Base-by-base conservation (phyloP, 345 rosid genomes). In the Camelina neglecta region DNA sequence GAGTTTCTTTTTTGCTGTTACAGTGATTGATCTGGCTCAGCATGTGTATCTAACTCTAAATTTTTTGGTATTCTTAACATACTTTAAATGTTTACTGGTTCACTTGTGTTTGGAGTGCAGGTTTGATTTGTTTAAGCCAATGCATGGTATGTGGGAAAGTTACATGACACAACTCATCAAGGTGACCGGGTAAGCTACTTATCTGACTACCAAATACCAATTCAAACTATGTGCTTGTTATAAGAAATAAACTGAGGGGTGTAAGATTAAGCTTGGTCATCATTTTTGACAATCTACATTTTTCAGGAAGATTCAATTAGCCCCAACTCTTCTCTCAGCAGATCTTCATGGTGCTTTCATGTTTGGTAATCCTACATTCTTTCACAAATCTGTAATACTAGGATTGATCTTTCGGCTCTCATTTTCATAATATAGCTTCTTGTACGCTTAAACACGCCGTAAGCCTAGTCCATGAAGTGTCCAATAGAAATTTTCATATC, bases 141-240 rank as follows among this genome's bases (percentile, higher is more conserved):
- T 89, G 93, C 96, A 90, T 85, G 85, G 84, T 69, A 84, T 86
- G 83, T 90, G 96, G 93, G 86, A 87, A 75, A 75, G 69, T 71
- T 87, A 86, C 82, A 78, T 86, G 77, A 54, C 20, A 64, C 79
- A 84, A 68, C 89, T 88, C 75, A 80, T 85, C 31, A 90, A 84
- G 78, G 75, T 58, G 69, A 76, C 82, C 2, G 89, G 90, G 93
- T 90, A 75, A 65, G 15, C 49, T 44, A 6, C 57, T 69, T 57
- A 48, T 62, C 20, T 69, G 62, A 20, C 51, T 51, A 39, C 48
- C 1, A 11, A 33, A 9, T 13, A 67, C 47, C 21, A 12, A 26
- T 39, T 33, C 18, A 29, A 49, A 21, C 67, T 12, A 39, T 18
- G 13, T 67, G 44, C 11, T n/a, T 31, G 39, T 0, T 44, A 23